A percentile compares a stretch with the other conserved stretches of the same genome.
Conservation (phyloP, 306 rosid species). For the Acacia acuminata region DNA sequence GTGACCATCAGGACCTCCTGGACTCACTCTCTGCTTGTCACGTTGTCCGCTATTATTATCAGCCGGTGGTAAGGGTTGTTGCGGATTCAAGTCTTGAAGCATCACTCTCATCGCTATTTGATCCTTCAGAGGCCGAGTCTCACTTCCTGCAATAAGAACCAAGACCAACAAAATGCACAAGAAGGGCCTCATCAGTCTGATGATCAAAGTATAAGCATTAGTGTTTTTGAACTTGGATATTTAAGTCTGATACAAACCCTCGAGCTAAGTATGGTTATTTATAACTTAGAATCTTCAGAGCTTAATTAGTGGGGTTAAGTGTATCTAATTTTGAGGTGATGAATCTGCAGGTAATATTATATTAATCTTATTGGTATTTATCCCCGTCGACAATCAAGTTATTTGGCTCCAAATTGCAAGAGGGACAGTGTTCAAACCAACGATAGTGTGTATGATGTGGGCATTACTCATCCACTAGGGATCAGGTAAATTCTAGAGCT, state of each 20-base stretch:
- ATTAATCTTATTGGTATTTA: not conserved
- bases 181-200: not conserved
- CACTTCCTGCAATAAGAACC: conserved; percentile 34
- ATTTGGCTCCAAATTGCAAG: not conserved
- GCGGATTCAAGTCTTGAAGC: conserved; percentile 12
- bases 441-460: not conserved
- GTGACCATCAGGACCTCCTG: conserved; percentile 66
- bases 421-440: not conserved
- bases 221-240: not conserved
- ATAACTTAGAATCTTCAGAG: not conserved
- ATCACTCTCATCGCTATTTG: conserved; percentile 34
- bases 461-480: not conserved
- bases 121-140: conserved; percentile 39
- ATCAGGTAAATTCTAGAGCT: not conserved
- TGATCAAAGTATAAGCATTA: not conserved
- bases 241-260: not conserved
- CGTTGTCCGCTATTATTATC: conserved; percentile 7
- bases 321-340: conserved; percentile 2
- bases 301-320: conserved; percentile 11
- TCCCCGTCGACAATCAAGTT: not conserved
- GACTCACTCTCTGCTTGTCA: conserved; percentile 45
- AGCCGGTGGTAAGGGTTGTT: conserved; percentile 12
- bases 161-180: conserved; percentile 29
- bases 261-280: not conserved
- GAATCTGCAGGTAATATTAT: not conserved